A percentile compares a stretch with the other conserved stretches of the same genome.
phyloP scores from a whole-genome alignment of 495 filamentous ascomycete genomes.

The Patellaria atrata region DNA sequence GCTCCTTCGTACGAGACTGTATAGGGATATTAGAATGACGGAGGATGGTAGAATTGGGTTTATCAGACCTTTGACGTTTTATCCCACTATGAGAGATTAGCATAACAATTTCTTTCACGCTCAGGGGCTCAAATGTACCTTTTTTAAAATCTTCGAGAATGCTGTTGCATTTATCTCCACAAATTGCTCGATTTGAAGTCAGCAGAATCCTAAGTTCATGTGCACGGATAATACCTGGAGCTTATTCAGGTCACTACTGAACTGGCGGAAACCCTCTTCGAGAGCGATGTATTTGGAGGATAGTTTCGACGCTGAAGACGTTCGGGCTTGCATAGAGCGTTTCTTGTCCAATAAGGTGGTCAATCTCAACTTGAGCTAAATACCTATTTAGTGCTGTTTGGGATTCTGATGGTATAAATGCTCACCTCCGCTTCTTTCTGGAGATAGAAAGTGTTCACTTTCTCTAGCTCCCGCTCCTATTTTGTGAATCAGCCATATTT shows the following conservation, averaged over 20 bases:
- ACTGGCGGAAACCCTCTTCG: constrained; percentile 93
- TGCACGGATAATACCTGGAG: constrained; percentile 43
- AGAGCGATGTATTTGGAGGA: constrained; percentile 86
- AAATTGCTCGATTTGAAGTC: constrained; percentile 51
- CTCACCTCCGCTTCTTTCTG: constrained; percentile 95
- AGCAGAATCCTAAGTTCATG: constrained; percentile 1
- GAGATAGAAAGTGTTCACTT: constrained; percentile 94
- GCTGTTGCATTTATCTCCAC: constrained; percentile 95
- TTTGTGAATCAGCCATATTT: not conserved
- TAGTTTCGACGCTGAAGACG: constrained; percentile 54
- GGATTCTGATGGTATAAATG: constrained; percentile 4
- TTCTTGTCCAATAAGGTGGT: constrained; percentile 92
- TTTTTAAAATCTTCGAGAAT: constrained; percentile 97
- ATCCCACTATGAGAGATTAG: constrained; percentile 57
- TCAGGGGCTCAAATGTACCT: constrained; percentile 33
- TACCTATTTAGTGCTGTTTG: not conserved
- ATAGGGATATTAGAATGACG: constrained; percentile 20
- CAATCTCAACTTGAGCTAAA: constrained; percentile 77
- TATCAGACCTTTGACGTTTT: constrained; percentile 80
- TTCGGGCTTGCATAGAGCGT: constrained; percentile 62
- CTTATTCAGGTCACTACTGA: constrained; percentile 90
- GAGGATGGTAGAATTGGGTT: constrained; percentile 9
- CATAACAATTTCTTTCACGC: constrained; percentile 4
- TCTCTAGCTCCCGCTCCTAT: constrained; percentile 92
- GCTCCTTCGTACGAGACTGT: constrained; percentile 86